Evolutionary conservation across 2,329 filamentous ascomycete genomes (phyloP).

Genomic region (Alternaria ventricosa): DNA sequence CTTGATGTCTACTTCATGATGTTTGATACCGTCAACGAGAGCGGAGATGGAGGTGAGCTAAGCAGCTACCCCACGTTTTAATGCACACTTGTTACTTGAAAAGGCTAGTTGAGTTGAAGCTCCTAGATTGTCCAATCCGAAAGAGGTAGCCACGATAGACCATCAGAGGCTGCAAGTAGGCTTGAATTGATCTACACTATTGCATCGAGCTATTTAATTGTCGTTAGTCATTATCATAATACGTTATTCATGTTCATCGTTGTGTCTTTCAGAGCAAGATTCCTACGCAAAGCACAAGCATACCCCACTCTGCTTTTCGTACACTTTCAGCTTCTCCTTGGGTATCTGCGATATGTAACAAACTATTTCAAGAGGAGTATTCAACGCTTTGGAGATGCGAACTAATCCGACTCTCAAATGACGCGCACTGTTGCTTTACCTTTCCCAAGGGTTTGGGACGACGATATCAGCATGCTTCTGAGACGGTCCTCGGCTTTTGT

Average conservation of each 20-base stretch:
- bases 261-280: neutral
- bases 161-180: neutral
- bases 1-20: neutral
- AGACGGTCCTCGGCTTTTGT: constrained; percentile 42
- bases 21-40: neutral
- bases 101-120: neutral
- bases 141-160: neutral
- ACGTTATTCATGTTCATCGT: neutral
- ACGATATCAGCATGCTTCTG: constrained; percentile 39
- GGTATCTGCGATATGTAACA: neutral
- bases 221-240: constrained; percentile 7
- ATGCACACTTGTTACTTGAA: neutral
- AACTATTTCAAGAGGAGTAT: neutral
- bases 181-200: neutral
- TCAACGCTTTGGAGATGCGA: neutral
- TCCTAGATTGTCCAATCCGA: neutral
- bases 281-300: neutral
- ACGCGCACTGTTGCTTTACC: constrained; percentile 34
- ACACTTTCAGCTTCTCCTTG: neutral
- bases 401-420: constrained; percentile 12
- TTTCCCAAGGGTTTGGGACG: constrained; percentile 33
- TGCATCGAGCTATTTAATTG: neutral
- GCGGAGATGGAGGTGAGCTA: neutral
- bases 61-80: constrained; percentile 1
- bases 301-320: neutral